Evolutionary conservation across 2,329 filamentous ascomycete species (phyloP).

Genomic region (Cytospora leucostoma): DNA sequence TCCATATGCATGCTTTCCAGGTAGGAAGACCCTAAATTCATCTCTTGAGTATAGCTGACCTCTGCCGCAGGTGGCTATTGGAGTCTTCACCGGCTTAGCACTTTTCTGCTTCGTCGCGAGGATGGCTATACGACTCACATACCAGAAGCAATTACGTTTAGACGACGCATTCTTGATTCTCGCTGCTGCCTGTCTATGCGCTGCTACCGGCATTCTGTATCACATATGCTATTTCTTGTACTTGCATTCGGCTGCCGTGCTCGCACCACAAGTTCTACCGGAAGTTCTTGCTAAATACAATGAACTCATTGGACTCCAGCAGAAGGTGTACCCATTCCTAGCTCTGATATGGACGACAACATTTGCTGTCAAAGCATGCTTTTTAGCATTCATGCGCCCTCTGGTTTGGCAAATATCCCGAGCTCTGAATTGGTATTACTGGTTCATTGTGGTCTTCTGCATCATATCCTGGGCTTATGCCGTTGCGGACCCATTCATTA

Average conservation of each 20-base stretch:
- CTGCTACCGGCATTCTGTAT: constrained; percentile 30
- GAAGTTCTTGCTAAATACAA: constrained; percentile 6
- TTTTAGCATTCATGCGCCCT: constrained; percentile 31
- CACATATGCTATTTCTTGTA: constrained; percentile 31
- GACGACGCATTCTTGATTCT: constrained; percentile 30
- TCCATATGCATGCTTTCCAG: constrained; percentile 26
- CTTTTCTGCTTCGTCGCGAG: constrained; percentile 25
- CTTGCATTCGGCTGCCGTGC: constrained; percentile 27
- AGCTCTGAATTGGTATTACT: constrained; percentile 32
- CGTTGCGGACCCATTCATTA: constrained; percentile 31
- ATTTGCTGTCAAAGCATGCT: constrained; percentile 31
- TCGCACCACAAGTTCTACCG: constrained; percentile 23
- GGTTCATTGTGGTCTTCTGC: constrained; percentile 28
- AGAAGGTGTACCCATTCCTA: constrained; percentile 29
- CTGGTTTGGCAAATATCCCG: constrained; percentile 28
- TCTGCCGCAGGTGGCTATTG: constrained; percentile 7
- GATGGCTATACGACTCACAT: constrained; percentile 29
- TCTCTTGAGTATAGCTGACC: not conserved
- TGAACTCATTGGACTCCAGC: constrained; percentile 28
- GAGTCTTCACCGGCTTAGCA: constrained; percentile 27
- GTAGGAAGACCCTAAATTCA: constrained; percentile 12
- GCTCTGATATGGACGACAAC: constrained; percentile 31
- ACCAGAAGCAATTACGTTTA: constrained; percentile 26
- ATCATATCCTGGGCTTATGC: constrained; percentile 29
- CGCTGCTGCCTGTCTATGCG: constrained; percentile 26